Evolutionary conservation across 2,329 filamentous ascomycete genomes (phyloP).

Genomic region (Diplocarpon mali): DNA sequence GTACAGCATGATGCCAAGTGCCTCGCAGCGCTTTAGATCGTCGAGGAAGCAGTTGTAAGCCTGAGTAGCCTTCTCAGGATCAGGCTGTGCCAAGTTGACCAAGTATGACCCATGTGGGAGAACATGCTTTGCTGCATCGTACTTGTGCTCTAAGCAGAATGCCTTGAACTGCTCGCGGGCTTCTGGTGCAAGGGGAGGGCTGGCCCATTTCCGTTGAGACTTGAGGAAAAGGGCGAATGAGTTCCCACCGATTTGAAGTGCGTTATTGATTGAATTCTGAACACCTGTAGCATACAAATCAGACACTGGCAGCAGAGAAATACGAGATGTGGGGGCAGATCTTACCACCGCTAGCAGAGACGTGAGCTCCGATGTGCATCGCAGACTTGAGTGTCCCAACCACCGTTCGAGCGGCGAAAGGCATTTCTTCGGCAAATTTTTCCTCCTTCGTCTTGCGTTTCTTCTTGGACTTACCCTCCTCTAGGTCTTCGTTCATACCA

Average conservation of each 20-base stretch:
- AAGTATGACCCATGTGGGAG: constrained; percentile 94
- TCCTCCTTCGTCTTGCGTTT: constrained; percentile 47
- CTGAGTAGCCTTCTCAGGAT: constrained; percentile 69
- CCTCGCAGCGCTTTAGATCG: constrained; percentile 75
- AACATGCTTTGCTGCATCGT: constrained; percentile 60
- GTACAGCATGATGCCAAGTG: constrained; percentile 80
- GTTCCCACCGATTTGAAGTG: constrained; percentile 75
- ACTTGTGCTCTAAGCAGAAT: constrained; percentile 56
- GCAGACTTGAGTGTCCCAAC: constrained; percentile 49
- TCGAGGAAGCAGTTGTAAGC: constrained; percentile 81
- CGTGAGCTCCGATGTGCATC: constrained; percentile 86
- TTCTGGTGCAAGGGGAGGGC: constrained; percentile 61
- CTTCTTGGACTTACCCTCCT: constrained; percentile 21
- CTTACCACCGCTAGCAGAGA: constrained; percentile 76
- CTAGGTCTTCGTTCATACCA: constrained; percentile 13
- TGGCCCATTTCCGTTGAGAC: constrained; percentile 90
- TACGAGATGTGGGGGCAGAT: background rate
- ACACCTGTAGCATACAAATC: constrained; percentile 46
- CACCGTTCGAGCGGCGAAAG: constrained; percentile 58
- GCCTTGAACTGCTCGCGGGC: constrained; percentile 59
- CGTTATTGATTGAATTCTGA: constrained; percentile 75
- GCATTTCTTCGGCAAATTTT: constrained; percentile 44
- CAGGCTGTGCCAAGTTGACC: constrained; percentile 84
- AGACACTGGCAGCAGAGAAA: constrained; percentile 5
- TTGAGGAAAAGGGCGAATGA: constrained; percentile 93